Evolutionary conservation across 805 yeast genomes (phyloP), one percentile per base, ranked within the genome.

Genomic region (Saccharomycopsis sp.): DNA sequence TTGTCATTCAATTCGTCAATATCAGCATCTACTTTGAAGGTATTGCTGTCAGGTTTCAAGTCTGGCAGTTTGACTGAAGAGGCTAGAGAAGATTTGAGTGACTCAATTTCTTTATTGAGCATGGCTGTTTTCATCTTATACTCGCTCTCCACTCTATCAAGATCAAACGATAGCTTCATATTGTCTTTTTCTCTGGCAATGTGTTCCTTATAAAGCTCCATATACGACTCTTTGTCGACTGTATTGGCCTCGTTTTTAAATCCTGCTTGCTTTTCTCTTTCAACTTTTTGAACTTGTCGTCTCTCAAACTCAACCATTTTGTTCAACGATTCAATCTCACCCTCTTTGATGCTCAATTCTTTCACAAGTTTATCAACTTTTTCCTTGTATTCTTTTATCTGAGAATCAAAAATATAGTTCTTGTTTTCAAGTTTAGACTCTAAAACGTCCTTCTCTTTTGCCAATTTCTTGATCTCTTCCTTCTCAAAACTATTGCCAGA

Each of bases 171-270:
- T 16, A 65, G 44, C 17, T 60, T 46, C 25, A 62, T 61, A 26
- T 65, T 52, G 37, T 63, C 58, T 8, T 62, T 58, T 41, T 70
- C 73, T 41, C 62, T 58, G 4, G 55, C 55, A 3, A 61, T 46
- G 41, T 64, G 67, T 1, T 61, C 54, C 48, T 51, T 64, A 43
- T 62, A 30, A 25, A 65, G 45, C 27, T 60, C 61, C 21, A 61
- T 47, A 48, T 56, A 62, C 37, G 64, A 35, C 8, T 35, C 37
- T 23, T 36, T 36, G 13, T 23, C 39, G 8, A 39, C 19, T 8
- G 23, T 19, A 33, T 16, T 30, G 22, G 15, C 23, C 36, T 17
- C 25, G 2, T 16, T 19, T 7, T 26, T 17, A 15, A 15, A 8
- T n/a, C 7, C 13, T 18, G 4, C 10, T 19, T 13, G 2, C 5